Percentiles rank a stretch among this genome's conserved stretches.
phyloP scores from a whole-genome alignment of 75 land plant genomes.

The Picea sitchensis region DNA sequence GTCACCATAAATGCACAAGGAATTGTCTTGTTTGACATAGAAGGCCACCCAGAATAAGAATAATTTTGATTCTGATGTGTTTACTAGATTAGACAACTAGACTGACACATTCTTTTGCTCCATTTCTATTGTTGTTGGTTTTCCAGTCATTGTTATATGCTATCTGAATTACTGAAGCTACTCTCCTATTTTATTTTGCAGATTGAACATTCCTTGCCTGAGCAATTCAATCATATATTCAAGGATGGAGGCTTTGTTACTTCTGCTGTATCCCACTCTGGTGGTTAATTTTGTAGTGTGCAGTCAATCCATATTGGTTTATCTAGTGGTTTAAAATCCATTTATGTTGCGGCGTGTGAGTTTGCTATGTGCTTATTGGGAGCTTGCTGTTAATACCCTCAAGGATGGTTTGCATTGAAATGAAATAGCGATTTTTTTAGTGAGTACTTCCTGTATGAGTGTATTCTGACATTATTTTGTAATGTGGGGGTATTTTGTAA shows the following conservation, averaged over 20 bases:
- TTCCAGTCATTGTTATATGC: not conserved
- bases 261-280: constrained; percentile 89
- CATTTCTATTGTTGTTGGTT: not conserved
- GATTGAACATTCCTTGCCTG: constrained; percentile 96
- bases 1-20: not conserved
- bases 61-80: not conserved
- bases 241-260: constrained; percentile 86
- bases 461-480: not conserved
- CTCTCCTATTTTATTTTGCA: constrained; percentile 20
- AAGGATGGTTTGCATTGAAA: not conserved
- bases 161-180: not conserved
- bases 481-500: not conserved
- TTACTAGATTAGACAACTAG: not conserved
- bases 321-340: not conserved
- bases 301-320: not conserved
- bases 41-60: not conserved
- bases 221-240: constrained; percentile 69
- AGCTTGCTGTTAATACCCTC: not conserved
- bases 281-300: constrained; percentile 41
- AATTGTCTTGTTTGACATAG: not conserved
- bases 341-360: not conserved
- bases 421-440: not conserved
- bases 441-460: not conserved
- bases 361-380: constrained; percentile 1
- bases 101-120: not conserved